Percentiles rank a stretch among this genome's conserved stretches.
phyloP scores from a whole-genome alignment of 768 basidiomycete species.

The Boletus rubropictus region DNA sequence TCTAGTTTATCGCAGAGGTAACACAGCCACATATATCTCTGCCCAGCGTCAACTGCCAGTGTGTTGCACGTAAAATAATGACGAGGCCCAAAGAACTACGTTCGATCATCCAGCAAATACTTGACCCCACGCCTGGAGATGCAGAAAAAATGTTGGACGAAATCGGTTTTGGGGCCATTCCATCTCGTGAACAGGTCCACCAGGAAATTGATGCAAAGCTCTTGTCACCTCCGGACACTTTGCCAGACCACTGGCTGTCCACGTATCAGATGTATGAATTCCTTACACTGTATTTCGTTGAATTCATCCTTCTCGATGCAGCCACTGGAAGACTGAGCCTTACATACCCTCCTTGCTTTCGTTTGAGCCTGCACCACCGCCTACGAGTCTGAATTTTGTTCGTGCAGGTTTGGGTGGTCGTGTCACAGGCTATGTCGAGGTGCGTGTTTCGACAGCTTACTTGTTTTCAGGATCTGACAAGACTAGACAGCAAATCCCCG shows the following conservation, averaged over 20 bases:
- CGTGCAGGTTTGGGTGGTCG: slow-evolving; percentile 75
- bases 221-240: slow-evolving; percentile 57
- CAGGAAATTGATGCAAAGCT: slow-evolving; percentile 70
- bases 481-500: slow-evolving; percentile 50
- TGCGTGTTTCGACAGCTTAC: slow-evolving; percentile 27
- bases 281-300: slow-evolving; percentile 4
- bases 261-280: slow-evolving; percentile 75
- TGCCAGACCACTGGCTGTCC: slow-evolving; percentile 71
- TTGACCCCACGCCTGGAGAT: slow-evolving; percentile 39
- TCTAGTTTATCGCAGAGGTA: not conserved
- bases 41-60: not conserved
- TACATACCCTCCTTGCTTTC: slow-evolving; percentile 59
- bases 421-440: slow-evolving; percentile 79
- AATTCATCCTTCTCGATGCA: slow-evolving; percentile 28
- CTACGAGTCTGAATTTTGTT: slow-evolving; percentile 68
- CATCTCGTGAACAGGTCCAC: slow-evolving; percentile 55
- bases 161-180: slow-evolving; percentile 53
- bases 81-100: slow-evolving; percentile 9
- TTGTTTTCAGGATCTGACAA: slow-evolving; percentile 3
- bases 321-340: slow-evolving; percentile 66
- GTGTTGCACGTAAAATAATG: slow-evolving; percentile 16
- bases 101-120: slow-evolving; percentile 41
- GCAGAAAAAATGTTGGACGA: slow-evolving; percentile 42
- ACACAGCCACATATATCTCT: slow-evolving; percentile 19
- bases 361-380: slow-evolving; percentile 63